Evolutionary conservation across 176 grass and related monocot species (phyloP).

Genomic region (Pontederia crassipes): DNA sequence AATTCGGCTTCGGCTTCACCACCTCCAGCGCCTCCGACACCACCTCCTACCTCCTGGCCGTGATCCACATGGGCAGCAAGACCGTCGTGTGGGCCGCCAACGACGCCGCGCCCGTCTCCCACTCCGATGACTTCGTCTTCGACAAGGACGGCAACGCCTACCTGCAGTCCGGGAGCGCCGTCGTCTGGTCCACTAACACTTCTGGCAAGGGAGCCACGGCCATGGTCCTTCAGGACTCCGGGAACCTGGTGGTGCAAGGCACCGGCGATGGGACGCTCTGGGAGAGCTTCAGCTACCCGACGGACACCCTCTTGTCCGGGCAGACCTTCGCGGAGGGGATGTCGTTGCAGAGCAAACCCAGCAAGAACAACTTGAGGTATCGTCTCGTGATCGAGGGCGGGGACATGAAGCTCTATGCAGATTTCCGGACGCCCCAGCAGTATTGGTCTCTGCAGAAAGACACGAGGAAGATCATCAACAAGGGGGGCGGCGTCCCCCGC

Average conservation of each 20-base stretch:
- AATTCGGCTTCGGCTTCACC: constrained; percentile 73
- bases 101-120: constrained; percentile 30
- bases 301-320: constrained; percentile 62
- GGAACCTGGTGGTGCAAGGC: constrained; percentile 64
- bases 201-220: constrained; percentile 31
- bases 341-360: constrained; percentile 41
- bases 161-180: constrained; percentile 42
- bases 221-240: constrained; percentile 61
- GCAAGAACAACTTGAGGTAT: constrained; percentile 41
- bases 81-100: constrained; percentile 73
- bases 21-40: constrained; percentile 23
- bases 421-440: constrained; percentile 43
- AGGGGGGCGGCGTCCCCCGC: constrained; percentile 21
- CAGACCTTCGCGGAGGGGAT: constrained; percentile 66
- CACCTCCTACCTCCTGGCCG: constrained; percentile 51
- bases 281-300: constrained; percentile 87
- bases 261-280: constrained; percentile 43
- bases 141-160: constrained; percentile 54
- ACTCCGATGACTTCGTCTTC: constrained; percentile 61
- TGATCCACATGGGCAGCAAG: constrained; percentile 35
- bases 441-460: constrained; percentile 78
- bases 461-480: constrained; percentile 30
- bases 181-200: constrained; percentile 53
- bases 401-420: constrained; percentile 52
- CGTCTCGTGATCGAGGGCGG: constrained; percentile 60